Evolutionary conservation across 1,139 yeast species (phyloP).

Genomic region (Taphrina flavorubra): DNA sequence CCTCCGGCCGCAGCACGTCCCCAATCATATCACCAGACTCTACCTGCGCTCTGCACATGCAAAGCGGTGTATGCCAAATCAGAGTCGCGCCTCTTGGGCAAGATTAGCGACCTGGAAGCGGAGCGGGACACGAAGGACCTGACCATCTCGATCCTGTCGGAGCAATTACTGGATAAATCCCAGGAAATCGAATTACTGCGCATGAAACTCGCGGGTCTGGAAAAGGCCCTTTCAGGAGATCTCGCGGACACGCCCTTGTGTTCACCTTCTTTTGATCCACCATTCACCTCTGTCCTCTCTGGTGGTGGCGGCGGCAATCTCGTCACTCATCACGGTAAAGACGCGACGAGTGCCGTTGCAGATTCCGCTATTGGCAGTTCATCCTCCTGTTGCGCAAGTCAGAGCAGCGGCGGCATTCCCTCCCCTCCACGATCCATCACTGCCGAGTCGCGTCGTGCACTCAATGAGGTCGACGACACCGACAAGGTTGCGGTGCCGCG

Average conservation of each 20-base stretch:
- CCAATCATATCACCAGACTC: constrained; percentile 9
- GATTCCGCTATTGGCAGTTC: constrained; percentile 7
- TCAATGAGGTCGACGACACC: neutral
- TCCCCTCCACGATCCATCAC: constrained; percentile 4
- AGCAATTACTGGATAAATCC: constrained; percentile 24
- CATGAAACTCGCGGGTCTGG: constrained; percentile 21
- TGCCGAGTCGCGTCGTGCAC: neutral
- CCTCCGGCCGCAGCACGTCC: constrained; percentile 15
- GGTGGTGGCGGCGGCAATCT: neutral
- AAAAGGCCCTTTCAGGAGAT: constrained; percentile 12
- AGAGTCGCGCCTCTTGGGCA: constrained; percentile 10
- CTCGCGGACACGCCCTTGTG: neutral
- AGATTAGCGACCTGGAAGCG: constrained; percentile 24
- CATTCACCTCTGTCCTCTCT: neutral
- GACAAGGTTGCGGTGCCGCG: no score
- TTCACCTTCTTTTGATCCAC: constrained; percentile 5
- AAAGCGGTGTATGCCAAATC: neutral
- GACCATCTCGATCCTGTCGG: constrained; percentile 33
- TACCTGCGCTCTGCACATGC: constrained; percentile 7
- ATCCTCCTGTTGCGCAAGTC: neutral
- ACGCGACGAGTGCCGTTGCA: no score
- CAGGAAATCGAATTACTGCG: constrained; percentile 35
- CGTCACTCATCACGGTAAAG: no score
- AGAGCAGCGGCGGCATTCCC: neutral
- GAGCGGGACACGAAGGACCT: constrained; percentile 29